Conservation (phyloP, 1,284 basidiomycete genomes). For the Marasmius sp. region DNA sequence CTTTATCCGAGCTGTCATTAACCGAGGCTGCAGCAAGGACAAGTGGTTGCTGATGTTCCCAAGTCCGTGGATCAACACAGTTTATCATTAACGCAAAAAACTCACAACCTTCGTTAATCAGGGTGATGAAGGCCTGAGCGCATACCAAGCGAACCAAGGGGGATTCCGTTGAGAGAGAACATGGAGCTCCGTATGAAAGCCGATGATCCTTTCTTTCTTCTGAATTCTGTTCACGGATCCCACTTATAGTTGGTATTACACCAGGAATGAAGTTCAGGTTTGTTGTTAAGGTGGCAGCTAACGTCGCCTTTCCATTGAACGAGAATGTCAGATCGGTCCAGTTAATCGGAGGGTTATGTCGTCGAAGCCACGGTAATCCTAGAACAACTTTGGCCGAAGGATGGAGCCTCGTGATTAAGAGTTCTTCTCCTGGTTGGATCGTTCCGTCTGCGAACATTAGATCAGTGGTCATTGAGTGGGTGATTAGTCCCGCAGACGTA, state of each 20-base stretch:
- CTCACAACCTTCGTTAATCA: too few species aligned
- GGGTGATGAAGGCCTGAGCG: too few species aligned
- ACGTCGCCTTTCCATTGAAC: neutral
- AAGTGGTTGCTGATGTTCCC: too few species aligned
- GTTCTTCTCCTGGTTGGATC: neutral
- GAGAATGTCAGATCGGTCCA: neutral
- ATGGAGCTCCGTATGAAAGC: too few species aligned
- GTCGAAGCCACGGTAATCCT: neutral
- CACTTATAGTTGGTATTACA: neutral
- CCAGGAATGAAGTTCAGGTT: neutral
- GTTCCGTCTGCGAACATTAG: neutral
- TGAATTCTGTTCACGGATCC: too few species aligned
- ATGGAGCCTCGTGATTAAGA: neutral
- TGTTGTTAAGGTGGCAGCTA: neutral
- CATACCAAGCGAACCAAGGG: too few species aligned
- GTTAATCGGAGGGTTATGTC: neutral
- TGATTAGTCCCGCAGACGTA: neutral
- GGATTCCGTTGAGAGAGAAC: too few species aligned
- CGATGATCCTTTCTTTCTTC: too few species aligned
- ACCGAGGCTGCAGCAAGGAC: too few species aligned
- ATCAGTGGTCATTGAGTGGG: neutral
- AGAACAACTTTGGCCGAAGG: neutral
- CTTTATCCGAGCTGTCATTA: too few species aligned
- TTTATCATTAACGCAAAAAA: too few species aligned
- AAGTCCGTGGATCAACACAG: too few species aligned